Conservation (phyloP, 2,329 filamentous ascomycete genomes). For the Thermomyces lanuginosus region DNA sequence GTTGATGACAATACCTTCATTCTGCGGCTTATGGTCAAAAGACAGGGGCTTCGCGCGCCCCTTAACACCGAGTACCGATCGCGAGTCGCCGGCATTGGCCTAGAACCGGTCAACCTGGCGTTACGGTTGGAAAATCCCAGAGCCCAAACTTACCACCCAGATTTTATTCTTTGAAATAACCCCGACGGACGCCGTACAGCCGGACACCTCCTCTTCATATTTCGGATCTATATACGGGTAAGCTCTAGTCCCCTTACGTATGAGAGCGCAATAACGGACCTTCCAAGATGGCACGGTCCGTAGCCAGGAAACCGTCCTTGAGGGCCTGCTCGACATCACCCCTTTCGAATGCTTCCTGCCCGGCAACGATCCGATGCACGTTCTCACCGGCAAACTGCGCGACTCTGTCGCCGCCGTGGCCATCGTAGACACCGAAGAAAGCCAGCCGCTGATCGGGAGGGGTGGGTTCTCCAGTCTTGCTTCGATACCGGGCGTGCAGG, state of each 20-base stretch:
- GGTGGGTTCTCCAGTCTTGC: slow-evolving; percentile 40
- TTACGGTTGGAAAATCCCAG: not conserved
- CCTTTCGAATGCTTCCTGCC: slow-evolving; percentile 83
- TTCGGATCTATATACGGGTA: slow-evolving; percentile 54
- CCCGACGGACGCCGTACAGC: slow-evolving; percentile 86
- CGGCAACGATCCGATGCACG: slow-evolving; percentile 83
- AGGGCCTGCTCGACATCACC: slow-evolving; percentile 88
- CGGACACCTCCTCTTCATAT: slow-evolving; percentile 95
- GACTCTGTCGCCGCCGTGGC: slow-evolving; percentile 92
- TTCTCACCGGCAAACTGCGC: slow-evolving; percentile 84
- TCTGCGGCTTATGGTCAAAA: slow-evolving; percentile 98
- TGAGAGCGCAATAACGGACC: slow-evolving; percentile 40
- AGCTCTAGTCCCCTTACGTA: slow-evolving; percentile 5
- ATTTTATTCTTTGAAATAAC: slow-evolving; percentile 84
- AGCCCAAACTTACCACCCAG: slow-evolving; percentile 58
- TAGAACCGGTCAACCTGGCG: slow-evolving; percentile 23
- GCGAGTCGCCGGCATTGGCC: slow-evolving; percentile 94
- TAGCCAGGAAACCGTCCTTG: slow-evolving; percentile 93
- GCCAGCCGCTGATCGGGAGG: slow-evolving; percentile 59
- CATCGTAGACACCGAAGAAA: slow-evolving; percentile 97
- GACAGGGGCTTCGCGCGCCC: slow-evolving; percentile 92
- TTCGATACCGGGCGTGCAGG: slow-evolving; percentile 47
- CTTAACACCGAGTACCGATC: slow-evolving; percentile 89
- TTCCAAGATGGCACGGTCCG: slow-evolving; percentile 85
- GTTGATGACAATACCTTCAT: slow-evolving; percentile 51